phyloP scores from a whole-genome alignment of 257 asterid species.

The Phtheirospermum japonicum region DNA sequence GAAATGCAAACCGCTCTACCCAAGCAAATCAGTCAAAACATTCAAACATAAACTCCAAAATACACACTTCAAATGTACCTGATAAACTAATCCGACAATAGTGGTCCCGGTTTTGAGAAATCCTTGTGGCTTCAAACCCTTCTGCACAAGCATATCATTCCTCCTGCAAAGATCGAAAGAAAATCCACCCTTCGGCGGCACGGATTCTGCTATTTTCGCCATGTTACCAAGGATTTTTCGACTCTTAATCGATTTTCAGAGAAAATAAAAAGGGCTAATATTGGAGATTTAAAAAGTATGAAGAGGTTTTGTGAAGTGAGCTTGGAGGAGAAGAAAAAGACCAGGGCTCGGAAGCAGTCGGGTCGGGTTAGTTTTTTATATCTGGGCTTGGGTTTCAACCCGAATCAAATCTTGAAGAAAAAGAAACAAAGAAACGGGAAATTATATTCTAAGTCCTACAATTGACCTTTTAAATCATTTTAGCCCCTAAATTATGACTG shows the following conservation, averaged over 20 bases:
- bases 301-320: slow-evolving; percentile 18
- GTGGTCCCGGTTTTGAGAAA: slow-evolving; percentile 96
- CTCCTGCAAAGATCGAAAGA: slow-evolving; percentile 82
- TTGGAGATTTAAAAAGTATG: slow-evolving; percentile 4
- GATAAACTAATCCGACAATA: slow-evolving; percentile 77
- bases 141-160: slow-evolving; percentile 72
- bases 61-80: slow-evolving; percentile 38
- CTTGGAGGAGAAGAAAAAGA: slow-evolving; percentile 39
- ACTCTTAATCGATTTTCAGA: not conserved
- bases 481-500: no score
- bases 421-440: no score
- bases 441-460: no score
- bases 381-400: not conserved
- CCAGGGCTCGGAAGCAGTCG: not conserved
- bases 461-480: no score
- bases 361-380: slow-evolving; percentile 14
- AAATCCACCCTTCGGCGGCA: slow-evolving; percentile 60
- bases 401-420: not conserved
- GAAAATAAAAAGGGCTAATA: not conserved
- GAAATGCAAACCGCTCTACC: slow-evolving; percentile 16
- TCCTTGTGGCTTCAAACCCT: slow-evolving; percentile 62
- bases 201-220: slow-evolving; percentile 30
- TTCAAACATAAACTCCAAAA: not conserved
- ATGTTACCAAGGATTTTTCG: not conserved
- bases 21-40: not conserved